These are phyloP conservation scores for Apiotrichum gracile DNA, from an alignment of 1,284 basidiomycete species.

Conservation along the genomic window DNA sequence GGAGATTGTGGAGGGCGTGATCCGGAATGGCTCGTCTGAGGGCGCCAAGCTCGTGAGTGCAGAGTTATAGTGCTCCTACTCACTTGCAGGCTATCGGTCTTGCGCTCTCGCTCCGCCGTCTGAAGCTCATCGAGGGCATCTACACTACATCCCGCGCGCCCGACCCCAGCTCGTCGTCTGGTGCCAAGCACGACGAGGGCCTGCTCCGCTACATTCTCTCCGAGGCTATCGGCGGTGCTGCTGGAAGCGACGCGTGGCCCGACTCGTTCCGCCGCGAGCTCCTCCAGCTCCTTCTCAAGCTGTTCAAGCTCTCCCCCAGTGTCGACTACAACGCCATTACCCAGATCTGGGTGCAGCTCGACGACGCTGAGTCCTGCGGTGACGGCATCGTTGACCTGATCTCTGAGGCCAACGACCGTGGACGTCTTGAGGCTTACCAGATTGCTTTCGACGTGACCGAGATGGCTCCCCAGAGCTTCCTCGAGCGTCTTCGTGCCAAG, in stretches of 20 bases:
- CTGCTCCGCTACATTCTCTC: constrained; percentile 86
- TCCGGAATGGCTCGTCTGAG: constrained; percentile 72
- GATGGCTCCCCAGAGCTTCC: constrained; percentile 84
- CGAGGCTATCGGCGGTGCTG: constrained; percentile 63
- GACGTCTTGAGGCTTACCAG: constrained; percentile 76
- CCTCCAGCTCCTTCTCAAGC: constrained; percentile 60
- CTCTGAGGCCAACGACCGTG: constrained; percentile 38
- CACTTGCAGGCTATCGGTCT: constrained; percentile 77
- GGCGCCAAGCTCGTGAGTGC: constrained; percentile 69
- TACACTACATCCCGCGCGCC: constrained; percentile 50
- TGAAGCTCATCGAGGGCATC: constrained; percentile 75
- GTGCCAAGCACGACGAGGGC: constrained; percentile 58
- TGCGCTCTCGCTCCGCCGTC: constrained; percentile 77
- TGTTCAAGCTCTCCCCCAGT: constrained; percentile 66
- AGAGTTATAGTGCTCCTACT: background rate
- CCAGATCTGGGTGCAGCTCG: constrained; percentile 79
- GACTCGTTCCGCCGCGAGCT: constrained; percentile 51
- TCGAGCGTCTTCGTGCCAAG: constrained; percentile 57
- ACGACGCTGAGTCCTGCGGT: constrained; percentile 58
- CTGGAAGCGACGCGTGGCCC: constrained; percentile 42
- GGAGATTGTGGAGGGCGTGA: constrained; percentile 78
- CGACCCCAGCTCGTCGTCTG: constrained; percentile 17
- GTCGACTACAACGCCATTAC: constrained; percentile 70
- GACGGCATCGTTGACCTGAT: constrained; percentile 37
- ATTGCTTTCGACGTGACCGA: constrained; percentile 90